Evolutionary conservation across 352 stramenopile species (phyloP).

Genomic region (Pythium scleroteichum): DNA sequence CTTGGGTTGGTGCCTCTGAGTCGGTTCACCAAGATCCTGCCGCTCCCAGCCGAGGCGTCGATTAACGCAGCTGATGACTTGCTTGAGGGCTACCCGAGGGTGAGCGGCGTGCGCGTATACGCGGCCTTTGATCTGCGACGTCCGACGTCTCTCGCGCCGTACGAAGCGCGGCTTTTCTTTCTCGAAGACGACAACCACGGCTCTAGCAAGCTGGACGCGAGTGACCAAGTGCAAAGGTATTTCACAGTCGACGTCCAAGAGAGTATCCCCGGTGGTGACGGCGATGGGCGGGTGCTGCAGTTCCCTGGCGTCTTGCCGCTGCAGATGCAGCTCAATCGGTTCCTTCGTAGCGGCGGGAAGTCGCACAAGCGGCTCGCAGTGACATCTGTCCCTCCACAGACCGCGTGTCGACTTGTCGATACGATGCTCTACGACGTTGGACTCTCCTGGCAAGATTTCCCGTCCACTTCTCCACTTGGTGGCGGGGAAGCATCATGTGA

Average conservation of each 20-base stretch:
- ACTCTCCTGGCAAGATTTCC: conserved; percentile 54
- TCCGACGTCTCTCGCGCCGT: conserved; percentile 8
- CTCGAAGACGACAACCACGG: conserved; percentile 24
- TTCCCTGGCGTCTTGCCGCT: conserved; percentile 60
- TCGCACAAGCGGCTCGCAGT: neutral
- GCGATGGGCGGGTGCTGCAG: conserved; percentile 13
- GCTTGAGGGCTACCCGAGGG: conserved; percentile 40
- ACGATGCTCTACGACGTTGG: conserved; percentile 43
- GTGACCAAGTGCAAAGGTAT: conserved; percentile 46
- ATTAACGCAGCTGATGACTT: conserved; percentile 31
- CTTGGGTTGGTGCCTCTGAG: conserved; percentile 47
- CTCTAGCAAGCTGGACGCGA: neutral
- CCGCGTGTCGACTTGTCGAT: conserved; percentile 40
- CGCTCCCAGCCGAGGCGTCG: conserved; percentile 25
- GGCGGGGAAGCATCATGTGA: conserved; percentile 26
- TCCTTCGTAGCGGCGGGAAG: conserved; percentile 31
- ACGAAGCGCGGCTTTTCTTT: conserved; percentile 21
- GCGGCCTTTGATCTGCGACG: conserved; percentile 52
- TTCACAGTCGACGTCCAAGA: conserved; percentile 27
- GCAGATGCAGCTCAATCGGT: conserved; percentile 55
- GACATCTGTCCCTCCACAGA: conserved; percentile 1
- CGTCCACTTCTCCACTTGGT: conserved; percentile 36
- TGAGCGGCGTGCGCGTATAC: conserved; percentile 43
- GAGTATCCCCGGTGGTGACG: neutral
- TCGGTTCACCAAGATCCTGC: conserved; percentile 43